phyloP scores from a whole-genome alignment of 2,329 filamentous ascomycete species.

The Massarina eburnea region DNA sequence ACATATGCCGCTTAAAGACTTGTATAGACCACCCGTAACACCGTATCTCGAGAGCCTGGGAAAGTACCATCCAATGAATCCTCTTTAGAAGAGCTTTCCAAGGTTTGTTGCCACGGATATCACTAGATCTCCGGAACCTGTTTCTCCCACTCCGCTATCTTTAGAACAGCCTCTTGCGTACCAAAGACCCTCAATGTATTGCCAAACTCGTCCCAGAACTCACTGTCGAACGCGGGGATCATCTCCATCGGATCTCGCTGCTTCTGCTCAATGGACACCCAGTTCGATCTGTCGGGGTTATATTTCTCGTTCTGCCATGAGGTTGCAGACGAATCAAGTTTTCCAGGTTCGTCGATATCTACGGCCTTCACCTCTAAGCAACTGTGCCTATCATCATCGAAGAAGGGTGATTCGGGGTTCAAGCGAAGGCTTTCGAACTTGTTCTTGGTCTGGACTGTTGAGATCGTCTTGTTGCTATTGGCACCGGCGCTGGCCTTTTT shows the following conservation, averaged over 20 bases:
- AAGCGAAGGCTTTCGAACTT: constrained; percentile 24
- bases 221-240: constrained; percentile 54
- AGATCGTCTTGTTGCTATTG: neutral
- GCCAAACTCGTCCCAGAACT: constrained; percentile 61
- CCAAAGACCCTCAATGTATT: constrained; percentile 64
- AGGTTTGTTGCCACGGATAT: too few species aligned
- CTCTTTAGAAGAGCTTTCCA: too few species aligned
- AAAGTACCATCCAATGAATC: too few species aligned
- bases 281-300: constrained; percentile 19
- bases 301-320: constrained; percentile 23
- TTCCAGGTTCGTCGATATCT: too few species aligned
- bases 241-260: constrained; percentile 41
- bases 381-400: too few species aligned
- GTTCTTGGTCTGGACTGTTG: constrained; percentile 23
- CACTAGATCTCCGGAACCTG: too few species aligned
- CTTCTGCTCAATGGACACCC: constrained; percentile 21
- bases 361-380: too few species aligned
- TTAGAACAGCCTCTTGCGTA: constrained; percentile 51
- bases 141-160: constrained; percentile 24
- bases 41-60: too few species aligned
- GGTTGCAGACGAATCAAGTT: neutral
- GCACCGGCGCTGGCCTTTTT: constrained; percentile 16
- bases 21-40: too few species aligned
- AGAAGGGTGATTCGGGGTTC: too few species aligned
- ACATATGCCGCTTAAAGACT: too few species aligned